phyloP scores from a whole-genome alignment of 2,329 filamentous ascomycete genomes.

The Aspergillus aculeatus region DNA sequence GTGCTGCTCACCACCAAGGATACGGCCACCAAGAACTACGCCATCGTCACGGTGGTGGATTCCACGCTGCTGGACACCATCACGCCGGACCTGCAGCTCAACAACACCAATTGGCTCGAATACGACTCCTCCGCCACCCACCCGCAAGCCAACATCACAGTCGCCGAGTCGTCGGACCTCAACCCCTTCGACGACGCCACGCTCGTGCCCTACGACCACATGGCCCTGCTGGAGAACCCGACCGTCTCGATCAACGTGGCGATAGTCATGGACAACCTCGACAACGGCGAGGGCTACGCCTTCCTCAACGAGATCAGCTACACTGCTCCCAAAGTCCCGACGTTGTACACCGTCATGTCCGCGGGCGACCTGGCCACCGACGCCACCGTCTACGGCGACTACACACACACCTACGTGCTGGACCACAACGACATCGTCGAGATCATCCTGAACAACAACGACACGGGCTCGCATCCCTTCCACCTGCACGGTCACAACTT shows the following conservation, averaged over 20 bases:
- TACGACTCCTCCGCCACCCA: slow-evolving; percentile 51
- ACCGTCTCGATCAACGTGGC: slow-evolving; percentile 65
- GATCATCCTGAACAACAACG: slow-evolving; percentile 45
- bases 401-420: slow-evolving; percentile 55
- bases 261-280: slow-evolving; percentile 60
- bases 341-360: slow-evolving; percentile 29
- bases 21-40: slow-evolving; percentile 61
- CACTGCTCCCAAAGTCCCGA: slow-evolving; percentile 23
- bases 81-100: slow-evolving; percentile 32
- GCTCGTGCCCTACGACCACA: slow-evolving; percentile 67
- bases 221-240: slow-evolving; percentile 59
- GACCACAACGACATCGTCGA: slow-evolving; percentile 43
- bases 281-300: slow-evolving; percentile 35
- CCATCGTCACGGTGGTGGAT: slow-evolving; percentile 51
- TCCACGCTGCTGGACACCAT: slow-evolving; percentile 35
- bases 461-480: slow-evolving; percentile 49
- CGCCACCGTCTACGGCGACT: slow-evolving; percentile 62
- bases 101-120: slow-evolving; percentile 63
- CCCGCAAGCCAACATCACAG: slow-evolving; percentile 26
- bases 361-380: slow-evolving; percentile 50
- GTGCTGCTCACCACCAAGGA: slow-evolving; percentile 61
- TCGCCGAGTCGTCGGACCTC: slow-evolving; percentile 47
- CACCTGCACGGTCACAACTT: slow-evolving; percentile 62
- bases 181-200: slow-evolving; percentile 71
- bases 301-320: slow-evolving; percentile 30